Conservation (phyloP, 164 flowering plant species). For the Nymphaea thermarum region DNA sequence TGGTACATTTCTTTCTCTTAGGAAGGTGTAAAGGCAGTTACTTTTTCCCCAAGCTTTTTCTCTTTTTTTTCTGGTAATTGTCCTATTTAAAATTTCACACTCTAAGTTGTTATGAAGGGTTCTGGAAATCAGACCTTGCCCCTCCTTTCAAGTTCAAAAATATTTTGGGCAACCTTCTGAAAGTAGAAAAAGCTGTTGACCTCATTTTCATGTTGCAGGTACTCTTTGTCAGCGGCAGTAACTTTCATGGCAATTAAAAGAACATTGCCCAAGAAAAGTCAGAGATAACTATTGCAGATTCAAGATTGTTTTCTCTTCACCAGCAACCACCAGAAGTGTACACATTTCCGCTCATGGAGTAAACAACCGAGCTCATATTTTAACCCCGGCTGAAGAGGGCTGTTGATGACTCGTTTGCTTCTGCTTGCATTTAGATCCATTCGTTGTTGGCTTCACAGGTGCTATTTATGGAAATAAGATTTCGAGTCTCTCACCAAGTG, state of each 20-base stretch:
- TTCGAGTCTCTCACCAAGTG: no score
- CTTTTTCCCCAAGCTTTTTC: no score
- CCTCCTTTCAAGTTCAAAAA: background rate
- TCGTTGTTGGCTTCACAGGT: no score
- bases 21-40: background rate
- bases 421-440: background rate
- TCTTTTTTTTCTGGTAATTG: background rate
- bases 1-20: slow-evolving; percentile 22
- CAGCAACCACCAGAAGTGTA: background rate
- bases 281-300: slow-evolving; percentile 19
- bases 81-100: background rate
- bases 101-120: background rate
- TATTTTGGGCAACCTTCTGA: no score
- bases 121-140: background rate
- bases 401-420: background rate
- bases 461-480: no score
- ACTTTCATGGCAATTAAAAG: slow-evolving; percentile 90
- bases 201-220: slow-evolving; percentile 30
- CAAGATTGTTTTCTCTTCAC: background rate
- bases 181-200: no score
- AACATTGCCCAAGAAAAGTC: slow-evolving; percentile 33
- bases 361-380: background rate
- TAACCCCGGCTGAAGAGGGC: background rate
- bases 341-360: background rate
- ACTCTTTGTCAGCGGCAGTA: slow-evolving; percentile 87